Evolutionary conservation across 495 filamentous ascomycete species (phyloP), one percentile per base, ranked within the genome.

Genomic region (Annulohypoxylon nitens): DNA sequence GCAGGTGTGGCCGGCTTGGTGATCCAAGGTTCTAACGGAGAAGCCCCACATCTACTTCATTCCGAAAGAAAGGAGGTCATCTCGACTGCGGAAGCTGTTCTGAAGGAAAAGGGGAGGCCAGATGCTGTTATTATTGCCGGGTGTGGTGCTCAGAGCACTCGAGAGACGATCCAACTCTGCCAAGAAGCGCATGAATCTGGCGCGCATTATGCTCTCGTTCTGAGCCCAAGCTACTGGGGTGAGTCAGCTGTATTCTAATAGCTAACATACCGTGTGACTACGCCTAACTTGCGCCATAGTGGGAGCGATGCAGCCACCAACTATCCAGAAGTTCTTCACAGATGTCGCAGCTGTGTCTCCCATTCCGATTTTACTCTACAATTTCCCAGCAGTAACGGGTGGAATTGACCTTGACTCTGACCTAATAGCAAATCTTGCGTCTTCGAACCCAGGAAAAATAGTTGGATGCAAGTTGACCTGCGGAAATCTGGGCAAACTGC

Each of bases 1-100:
- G 86, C 88, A 34, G 92, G 92, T 58, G 85, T 93, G 10, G 83
- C 88, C 43, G 92, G 92, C 36, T 83, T 95, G 36, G 88, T 92
- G 50, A 89, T 90, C 6, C 92, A 93, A 80, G 92, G 92, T 16
- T 93, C 91, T 79, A 97, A 95, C 78, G 93, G 93, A 72, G 93
- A 95, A 81, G 92, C 92, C 2, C 91, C 93, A 3, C 92, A 94
- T 75, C 83, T 94, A 20, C 89, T 90, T 53, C 89, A 89, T 45
- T 81, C 86, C 10, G 92, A 94, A 76, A 87, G 92, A 48, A 87
- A 87, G 41, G 76, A 85, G 61, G 87, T 95, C 67, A 95, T 92
- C 16, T 82, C 85, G 39, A 85, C 88, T n/a, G 95, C 93, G 1
- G 89, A 91, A 16, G 89, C 92, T 45, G 84, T 95, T 41, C 78